Percentiles rank a stretch among this genome's conserved stretches.
These are phyloP conservation scores for Entoloma clypeatum DNA, from an alignment of 1,284 basidiomycete species.

Conservation along the genomic window DNA sequence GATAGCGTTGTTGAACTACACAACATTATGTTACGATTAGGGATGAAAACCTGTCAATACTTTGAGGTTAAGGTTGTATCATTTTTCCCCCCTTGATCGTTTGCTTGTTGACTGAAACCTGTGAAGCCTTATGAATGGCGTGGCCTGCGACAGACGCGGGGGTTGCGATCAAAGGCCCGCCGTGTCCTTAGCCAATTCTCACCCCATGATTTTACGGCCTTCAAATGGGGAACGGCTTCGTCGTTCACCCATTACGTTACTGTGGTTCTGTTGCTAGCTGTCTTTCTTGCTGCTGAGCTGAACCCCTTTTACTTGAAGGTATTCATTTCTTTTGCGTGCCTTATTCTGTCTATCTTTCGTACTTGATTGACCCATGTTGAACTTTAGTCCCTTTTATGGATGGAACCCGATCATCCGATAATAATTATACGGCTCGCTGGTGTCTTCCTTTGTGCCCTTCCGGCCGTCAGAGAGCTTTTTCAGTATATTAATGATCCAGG, in stretches of 20 bases:
- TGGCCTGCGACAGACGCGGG: conserved; percentile 71
- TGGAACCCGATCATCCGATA: conserved; percentile 83
- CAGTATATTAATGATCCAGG: conserved; percentile 77
- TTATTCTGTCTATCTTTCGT: conserved; percentile 8
- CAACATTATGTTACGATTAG: no score
- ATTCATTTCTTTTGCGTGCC: conserved; percentile 19
- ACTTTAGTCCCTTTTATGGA: conserved; percentile 71
- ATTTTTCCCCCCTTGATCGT: conserved; percentile 10
- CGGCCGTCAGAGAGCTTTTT: conserved; percentile 75
- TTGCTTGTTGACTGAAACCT: conserved; percentile 11
- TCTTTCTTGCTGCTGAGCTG: conserved; percentile 80
- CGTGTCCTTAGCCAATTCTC: conserved; percentile 79
- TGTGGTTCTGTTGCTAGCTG: conserved; percentile 69
- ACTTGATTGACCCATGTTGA: conserved; percentile 3
- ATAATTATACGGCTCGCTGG: conserved; percentile 69
- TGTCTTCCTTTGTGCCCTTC: conserved; percentile 78
- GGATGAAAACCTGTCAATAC: conserved; percentile 83
- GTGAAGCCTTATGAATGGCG: conserved; percentile 77
- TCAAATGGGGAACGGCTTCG: conserved; percentile 81
- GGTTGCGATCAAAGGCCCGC: conserved; percentile 70
- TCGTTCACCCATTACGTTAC: conserved; percentile 72
- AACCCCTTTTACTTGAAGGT: conserved; percentile 85
- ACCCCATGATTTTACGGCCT: conserved; percentile 81
- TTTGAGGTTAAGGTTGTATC: conserved; percentile 74
- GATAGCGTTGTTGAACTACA: no score